Evolutionary conservation across 108 stramenopile species (phyloP).

Genomic region (Cafeteria roenbergensis): DNA sequence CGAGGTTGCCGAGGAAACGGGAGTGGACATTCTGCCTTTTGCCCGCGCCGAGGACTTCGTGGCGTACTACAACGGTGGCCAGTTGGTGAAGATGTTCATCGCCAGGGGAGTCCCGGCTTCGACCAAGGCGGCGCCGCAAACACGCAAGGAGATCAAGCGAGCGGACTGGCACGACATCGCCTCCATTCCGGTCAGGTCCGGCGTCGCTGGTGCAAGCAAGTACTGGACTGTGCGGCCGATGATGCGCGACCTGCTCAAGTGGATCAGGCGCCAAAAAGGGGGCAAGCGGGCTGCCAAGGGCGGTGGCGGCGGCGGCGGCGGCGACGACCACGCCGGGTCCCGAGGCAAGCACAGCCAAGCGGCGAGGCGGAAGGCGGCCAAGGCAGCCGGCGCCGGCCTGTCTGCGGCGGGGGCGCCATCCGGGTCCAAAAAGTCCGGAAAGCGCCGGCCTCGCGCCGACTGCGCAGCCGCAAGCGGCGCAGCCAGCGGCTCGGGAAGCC

Average conservation of each 20-base stretch:
- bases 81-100: constrained; percentile 16
- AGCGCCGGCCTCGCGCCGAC: not conserved
- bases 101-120: constrained; percentile 12
- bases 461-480: too few relatives aligned
- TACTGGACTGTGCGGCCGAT: not conserved
- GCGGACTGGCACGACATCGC: too few relatives aligned
- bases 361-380: too few relatives aligned
- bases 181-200: constrained; percentile 11
- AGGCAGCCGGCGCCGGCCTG: too few relatives aligned
- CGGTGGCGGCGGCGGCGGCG: not conserved
- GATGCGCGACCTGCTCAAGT: not conserved
- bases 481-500: too few relatives aligned
- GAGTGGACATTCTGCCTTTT: constrained; percentile 12
- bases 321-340: too few relatives aligned
- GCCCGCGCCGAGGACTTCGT: not conserved
- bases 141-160: constrained; percentile 27
- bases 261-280: too few relatives aligned
- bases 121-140: constrained; percentile 4
- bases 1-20: constrained; percentile 33
- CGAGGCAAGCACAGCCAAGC: too few relatives aligned
- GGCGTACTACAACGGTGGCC: not conserved
- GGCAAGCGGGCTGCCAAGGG: too few relatives aligned
- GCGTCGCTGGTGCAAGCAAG: too few relatives aligned
- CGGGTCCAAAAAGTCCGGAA: too few relatives aligned
- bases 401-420: too few relatives aligned